A percentile compares a stretch with the other conserved stretches of the same genome.
Evolutionary conservation across 192 early-diverging fungal species (phyloP).

Genomic region (Neocallimastix lanati): DNA sequence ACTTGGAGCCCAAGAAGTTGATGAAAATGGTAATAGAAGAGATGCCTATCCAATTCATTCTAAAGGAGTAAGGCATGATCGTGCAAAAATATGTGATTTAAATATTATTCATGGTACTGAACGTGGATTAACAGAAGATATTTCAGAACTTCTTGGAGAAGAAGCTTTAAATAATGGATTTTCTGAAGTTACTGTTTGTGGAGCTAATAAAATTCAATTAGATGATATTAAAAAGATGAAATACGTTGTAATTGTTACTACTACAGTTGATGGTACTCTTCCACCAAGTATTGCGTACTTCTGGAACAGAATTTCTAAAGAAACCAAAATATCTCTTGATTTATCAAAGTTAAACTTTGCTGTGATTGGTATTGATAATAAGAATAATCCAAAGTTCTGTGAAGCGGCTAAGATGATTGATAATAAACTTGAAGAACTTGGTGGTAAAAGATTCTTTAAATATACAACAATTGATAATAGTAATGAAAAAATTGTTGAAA

Average conservation of each 20-base stretch:
- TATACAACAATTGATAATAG: background rate
- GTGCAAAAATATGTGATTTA: background rate
- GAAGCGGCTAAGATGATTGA: background rate
- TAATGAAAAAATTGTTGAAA: background rate
- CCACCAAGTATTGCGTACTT: constrained; percentile 84
- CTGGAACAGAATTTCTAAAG: constrained; percentile 52
- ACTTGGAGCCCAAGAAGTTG: background rate
- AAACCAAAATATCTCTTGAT: constrained; percentile 27
- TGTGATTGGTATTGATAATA: constrained; percentile 83
- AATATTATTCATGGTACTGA: background rate
- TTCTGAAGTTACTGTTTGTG: background rate
- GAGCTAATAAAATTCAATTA: constrained; percentile 3
- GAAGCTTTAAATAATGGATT: background rate
- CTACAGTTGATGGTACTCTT: constrained; percentile 91
- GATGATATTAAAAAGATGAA: constrained; percentile 64
- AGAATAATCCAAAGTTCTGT: background rate
- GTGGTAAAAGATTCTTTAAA: background rate
- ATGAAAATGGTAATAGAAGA: background rate
- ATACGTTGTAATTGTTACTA: constrained; percentile 60
- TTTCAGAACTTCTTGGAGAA: background rate
- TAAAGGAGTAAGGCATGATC: background rate
- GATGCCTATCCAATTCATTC: background rate
- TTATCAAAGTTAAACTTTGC: constrained; percentile 51
- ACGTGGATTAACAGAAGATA: background rate
- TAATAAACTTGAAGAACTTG: background rate